Evolutionary conservation across 768 basidiomycete genomes (phyloP).

Genomic region (Mycena amicta): DNA sequence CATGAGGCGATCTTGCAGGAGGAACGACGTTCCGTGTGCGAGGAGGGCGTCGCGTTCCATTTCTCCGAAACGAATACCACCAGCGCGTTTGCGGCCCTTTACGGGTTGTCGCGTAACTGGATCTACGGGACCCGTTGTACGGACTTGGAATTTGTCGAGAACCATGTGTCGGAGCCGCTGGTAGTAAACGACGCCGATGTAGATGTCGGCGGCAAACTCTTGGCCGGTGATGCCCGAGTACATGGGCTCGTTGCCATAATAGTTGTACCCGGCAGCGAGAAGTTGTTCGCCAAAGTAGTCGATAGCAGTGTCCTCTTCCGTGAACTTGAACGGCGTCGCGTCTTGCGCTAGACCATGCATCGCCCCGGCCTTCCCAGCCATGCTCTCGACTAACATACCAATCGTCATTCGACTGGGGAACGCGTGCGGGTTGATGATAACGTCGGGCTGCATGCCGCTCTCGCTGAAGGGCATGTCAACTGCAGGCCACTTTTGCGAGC

Average conservation of each 20-base stretch:
- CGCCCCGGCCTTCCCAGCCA: conserved; percentile 99
- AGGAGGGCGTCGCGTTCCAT: conserved; percentile 99
- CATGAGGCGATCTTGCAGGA: conserved; percentile 98
- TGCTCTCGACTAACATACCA: conserved; percentile 99
- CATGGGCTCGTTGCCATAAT: conserved; percentile 99
- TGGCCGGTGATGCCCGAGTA: conserved; percentile 99
- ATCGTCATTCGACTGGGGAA: conserved; percentile 99
- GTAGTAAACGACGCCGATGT: conserved; percentile 98
- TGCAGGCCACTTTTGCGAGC: conserved; percentile 98
- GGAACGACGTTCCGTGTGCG: conserved; percentile 97
- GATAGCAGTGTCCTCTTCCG: conserved; percentile 95
- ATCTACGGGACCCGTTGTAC: conserved; percentile 97
- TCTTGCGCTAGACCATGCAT: conserved; percentile 99
- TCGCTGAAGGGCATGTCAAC: conserved; percentile 99
- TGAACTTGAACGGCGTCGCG: conserved; percentile 98
- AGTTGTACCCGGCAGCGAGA: conserved; percentile 93
- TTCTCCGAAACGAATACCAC: conserved; percentile 99
- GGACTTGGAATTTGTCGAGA: conserved; percentile 98
- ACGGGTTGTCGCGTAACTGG: conserved; percentile 95
- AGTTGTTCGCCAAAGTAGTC: conserved; percentile 98
- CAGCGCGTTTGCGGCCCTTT: conserved; percentile 98
- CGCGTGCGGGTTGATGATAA: conserved; percentile 99
- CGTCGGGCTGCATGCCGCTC: conserved; percentile 97
- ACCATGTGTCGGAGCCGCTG: conserved; percentile 99
- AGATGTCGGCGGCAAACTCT: conserved; percentile 98